Percentiles rank a stretch among this genome's conserved stretches.
Evolutionary conservation across 1,139 yeast species (phyloP).

Genomic region (Hansenula sp.): DNA sequence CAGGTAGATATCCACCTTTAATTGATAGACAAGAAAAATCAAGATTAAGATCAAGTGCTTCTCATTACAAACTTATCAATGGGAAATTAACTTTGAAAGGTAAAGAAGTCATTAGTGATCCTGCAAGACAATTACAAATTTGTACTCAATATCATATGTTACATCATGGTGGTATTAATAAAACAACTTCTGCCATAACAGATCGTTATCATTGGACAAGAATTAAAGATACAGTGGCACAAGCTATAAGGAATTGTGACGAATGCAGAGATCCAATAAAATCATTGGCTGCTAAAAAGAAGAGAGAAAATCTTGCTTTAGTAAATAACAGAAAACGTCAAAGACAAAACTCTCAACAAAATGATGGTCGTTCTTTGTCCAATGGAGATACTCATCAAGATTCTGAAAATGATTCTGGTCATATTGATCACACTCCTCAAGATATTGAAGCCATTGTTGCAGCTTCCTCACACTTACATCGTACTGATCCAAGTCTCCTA

Average conservation of each 20-base stretch:
- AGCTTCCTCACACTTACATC: slow-evolving; percentile 8
- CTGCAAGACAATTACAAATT: slow-evolving; percentile 66
- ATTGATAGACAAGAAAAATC: slow-evolving; percentile 83
- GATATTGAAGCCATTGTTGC: slow-evolving; percentile 11
- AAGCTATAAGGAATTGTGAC: slow-evolving; percentile 71
- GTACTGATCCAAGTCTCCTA: slow-evolving; percentile 23
- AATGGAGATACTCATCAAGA: background rate
- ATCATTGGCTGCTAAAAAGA: slow-evolving; percentile 23
- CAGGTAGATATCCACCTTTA: slow-evolving; percentile 83
- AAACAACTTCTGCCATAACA: slow-evolving; percentile 72
- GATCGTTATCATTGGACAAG: slow-evolving; percentile 89
- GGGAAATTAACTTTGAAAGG: slow-evolving; percentile 78
- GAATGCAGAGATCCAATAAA: slow-evolving; percentile 55
- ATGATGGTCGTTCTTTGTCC: background rate
- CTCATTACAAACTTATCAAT: slow-evolving; percentile 65
- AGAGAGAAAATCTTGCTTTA: slow-evolving; percentile 5
- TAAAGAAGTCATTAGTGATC: slow-evolving; percentile 76
- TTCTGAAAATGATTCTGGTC: background rate
- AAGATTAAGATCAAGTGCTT: slow-evolving; percentile 74
- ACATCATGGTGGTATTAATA: slow-evolving; percentile 87
- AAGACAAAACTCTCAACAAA: background rate
- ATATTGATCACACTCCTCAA: slow-evolving; percentile 2
- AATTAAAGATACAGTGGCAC: slow-evolving; percentile 81
- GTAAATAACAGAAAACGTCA: slow-evolving; percentile 1
- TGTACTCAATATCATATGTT: slow-evolving; percentile 67